Percentiles rank a stretch among this genome's conserved stretches.
These are phyloP conservation scores for Cystoisospora suis DNA, from an alignment of 169 alveolate species.

Conservation along the genomic window DNA sequence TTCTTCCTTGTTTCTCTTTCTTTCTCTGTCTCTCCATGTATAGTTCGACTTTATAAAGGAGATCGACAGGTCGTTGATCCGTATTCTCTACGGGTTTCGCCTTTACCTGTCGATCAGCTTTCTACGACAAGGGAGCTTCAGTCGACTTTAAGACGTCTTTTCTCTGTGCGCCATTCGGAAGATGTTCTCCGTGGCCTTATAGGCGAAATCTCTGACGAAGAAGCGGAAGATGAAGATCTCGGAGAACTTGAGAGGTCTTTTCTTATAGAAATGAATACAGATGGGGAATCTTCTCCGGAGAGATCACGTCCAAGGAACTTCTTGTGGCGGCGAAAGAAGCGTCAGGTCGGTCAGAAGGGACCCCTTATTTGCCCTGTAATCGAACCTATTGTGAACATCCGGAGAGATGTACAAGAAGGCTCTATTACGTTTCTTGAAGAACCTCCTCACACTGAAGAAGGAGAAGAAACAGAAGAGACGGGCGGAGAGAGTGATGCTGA, in stretches of 20 bases:
- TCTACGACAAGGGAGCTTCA: background rate
- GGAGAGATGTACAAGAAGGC: background rate
- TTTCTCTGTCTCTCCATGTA: background rate
- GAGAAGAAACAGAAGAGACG: background rate
- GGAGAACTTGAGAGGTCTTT: too few species aligned
- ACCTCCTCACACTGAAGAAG: background rate
- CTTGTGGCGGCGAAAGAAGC: too few species aligned
- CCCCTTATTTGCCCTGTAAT: too few species aligned
- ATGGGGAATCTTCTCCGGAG: too few species aligned
- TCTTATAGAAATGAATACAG: too few species aligned
- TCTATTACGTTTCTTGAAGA: background rate
- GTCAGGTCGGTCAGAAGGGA: too few species aligned
- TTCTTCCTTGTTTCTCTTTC: background rate
- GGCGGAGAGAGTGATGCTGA: background rate
- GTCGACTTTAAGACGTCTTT: background rate
- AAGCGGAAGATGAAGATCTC: too few species aligned
- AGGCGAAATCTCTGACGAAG: too few species aligned
- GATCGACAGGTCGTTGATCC: background rate
- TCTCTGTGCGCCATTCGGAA: too few species aligned
- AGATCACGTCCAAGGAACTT: too few species aligned
- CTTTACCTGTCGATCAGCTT: background rate
- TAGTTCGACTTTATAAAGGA: background rate
- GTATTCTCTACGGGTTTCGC: background rate
- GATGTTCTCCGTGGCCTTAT: too few species aligned
- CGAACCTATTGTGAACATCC: background rate